Conservation (phyloP, 306 rosid species). For the Castanea mollissima region DNA sequence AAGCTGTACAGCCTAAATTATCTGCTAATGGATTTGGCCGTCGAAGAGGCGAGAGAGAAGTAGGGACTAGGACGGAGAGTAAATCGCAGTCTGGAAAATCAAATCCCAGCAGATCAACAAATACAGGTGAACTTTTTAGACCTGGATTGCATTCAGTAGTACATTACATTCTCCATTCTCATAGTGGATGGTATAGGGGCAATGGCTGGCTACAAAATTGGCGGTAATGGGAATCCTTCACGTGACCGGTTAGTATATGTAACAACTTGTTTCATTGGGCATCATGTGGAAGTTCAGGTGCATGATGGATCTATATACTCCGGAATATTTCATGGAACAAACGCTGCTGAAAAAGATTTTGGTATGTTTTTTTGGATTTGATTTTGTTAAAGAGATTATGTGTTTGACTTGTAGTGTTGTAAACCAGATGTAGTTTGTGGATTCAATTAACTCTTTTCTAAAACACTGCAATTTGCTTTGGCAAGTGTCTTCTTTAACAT, state of each 20-base stretch:
- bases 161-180: constrained; percentile 13
- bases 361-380: constrained; percentile 51
- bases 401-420: constrained; percentile 10
- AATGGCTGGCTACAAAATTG: constrained; percentile 54
- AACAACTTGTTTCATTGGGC: constrained; percentile 76
- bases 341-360: constrained; percentile 76
- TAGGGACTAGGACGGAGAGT: constrained; percentile 54
- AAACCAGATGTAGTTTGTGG: constrained; percentile 12
- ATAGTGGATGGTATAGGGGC: constrained; percentile 37
- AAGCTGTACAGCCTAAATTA: constrained; percentile 54
- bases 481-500: constrained; percentile 11
- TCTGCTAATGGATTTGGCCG: constrained; percentile 84
- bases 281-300: constrained; percentile 92
- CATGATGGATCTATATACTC: constrained; percentile 84
- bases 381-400: constrained; percentile 10
- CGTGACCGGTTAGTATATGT: constrained; percentile 72
- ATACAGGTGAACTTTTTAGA: constrained; percentile 41
- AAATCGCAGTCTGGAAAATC: constrained; percentile 64
- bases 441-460: constrained; percentile 17
- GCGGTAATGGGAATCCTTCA: constrained; percentile 60
- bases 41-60: constrained; percentile 75
- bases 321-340: constrained; percentile 88
- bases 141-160: constrained; percentile 15
- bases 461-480: constrained; percentile 9
- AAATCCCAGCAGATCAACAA: constrained; percentile 52